Percentiles rank a stretch among this genome's conserved stretches.
phyloP scores from a whole-genome alignment of 2,329 filamentous ascomycete species.

The Stachybotrys chartarum region DNA sequence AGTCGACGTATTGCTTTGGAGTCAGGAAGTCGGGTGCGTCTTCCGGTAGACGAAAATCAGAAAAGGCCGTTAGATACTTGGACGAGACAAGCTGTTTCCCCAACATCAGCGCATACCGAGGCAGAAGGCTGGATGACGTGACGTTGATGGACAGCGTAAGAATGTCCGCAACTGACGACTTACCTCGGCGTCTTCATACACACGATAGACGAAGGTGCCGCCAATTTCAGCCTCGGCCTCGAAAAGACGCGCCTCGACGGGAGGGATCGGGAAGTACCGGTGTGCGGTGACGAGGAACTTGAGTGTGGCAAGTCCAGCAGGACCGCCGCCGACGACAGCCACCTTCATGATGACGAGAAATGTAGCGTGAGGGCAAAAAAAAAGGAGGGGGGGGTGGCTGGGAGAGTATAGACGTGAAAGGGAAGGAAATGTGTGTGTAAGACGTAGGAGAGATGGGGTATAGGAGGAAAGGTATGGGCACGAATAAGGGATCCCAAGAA shows the following conservation, averaged over 20 bases:
- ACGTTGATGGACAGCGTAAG: neutral
- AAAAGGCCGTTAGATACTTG: conserved; percentile 43
- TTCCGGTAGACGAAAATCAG: conserved; percentile 35
- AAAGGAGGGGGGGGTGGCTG: too few relatives aligned
- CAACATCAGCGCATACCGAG: too few relatives aligned
- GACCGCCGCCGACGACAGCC: conserved; percentile 35
- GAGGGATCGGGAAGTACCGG: conserved; percentile 25
- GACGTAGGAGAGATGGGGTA: neutral
- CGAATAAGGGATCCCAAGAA: neutral
- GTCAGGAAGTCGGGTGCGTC: conserved; percentile 37
- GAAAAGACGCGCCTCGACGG: conserved; percentile 35
- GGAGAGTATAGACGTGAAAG: neutral
- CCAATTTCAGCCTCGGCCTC: conserved; percentile 35
- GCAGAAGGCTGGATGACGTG: neutral
- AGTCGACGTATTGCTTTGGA: conserved; percentile 30
- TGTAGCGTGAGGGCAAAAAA: neutral
- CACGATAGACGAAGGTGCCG: conserved; percentile 38
- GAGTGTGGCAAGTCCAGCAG: conserved; percentile 33
- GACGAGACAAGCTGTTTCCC: conserved; percentile 34
- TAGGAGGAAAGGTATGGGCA: neutral
- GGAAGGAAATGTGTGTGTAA: neutral
- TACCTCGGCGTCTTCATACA: conserved; percentile 41
- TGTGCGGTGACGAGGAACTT: conserved; percentile 31
- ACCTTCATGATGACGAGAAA: conserved; percentile 21
- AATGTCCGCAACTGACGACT: neutral